These are phyloP conservation scores for Fusarium torulosum DNA, from an alignment of 2,329 filamentous ascomycete genomes.

Conservation along the genomic window DNA sequence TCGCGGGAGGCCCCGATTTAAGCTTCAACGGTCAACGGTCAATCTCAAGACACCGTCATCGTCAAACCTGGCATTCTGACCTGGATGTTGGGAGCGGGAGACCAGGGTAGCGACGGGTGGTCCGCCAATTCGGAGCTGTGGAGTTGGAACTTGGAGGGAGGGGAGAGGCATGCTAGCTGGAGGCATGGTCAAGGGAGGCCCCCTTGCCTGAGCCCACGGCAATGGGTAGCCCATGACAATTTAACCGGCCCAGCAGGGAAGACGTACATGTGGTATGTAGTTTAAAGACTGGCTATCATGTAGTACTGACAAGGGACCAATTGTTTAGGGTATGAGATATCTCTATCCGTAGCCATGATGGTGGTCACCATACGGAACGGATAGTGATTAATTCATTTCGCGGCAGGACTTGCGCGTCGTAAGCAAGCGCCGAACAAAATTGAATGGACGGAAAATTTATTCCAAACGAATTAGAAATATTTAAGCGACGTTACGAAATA, in stretches of 20 bases:
- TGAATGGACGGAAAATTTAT: slow-evolving; percentile 18
- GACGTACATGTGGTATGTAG: slow-evolving; percentile 18
- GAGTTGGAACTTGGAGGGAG: slow-evolving; percentile 43
- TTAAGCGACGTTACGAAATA: slow-evolving; percentile 41
- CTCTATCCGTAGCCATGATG: background rate
- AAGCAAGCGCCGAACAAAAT: background rate
- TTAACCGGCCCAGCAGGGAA: slow-evolving; percentile 44
- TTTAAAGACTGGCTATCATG: slow-evolving; percentile 28
- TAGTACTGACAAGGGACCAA: slow-evolving; percentile 36
- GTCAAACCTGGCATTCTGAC: slow-evolving; percentile 36
- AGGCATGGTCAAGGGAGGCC: slow-evolving; percentile 39
- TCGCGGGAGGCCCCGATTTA: slow-evolving; percentile 31
- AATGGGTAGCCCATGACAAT: slow-evolving; percentile 42
- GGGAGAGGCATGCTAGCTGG: slow-evolving; percentile 3
- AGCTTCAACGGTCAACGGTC: slow-evolving; percentile 42
- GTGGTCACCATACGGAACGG: background rate
- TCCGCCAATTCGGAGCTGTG: slow-evolving; percentile 46
- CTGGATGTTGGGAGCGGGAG: slow-evolving; percentile 47
- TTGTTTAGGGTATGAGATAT: slow-evolving; percentile 21
- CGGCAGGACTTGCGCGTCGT: background rate
- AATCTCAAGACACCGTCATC: slow-evolving; percentile 29
- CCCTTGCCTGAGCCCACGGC: slow-evolving; percentile 47
- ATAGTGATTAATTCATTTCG: background rate
- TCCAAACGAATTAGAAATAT: slow-evolving; percentile 29
- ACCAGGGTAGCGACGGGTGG: slow-evolving; percentile 47